Evolutionary conservation across 2,329 filamentous ascomycete genomes (phyloP), one percentile per base, ranked within the genome.

Genomic region (Ceratocystis papillata): DNA sequence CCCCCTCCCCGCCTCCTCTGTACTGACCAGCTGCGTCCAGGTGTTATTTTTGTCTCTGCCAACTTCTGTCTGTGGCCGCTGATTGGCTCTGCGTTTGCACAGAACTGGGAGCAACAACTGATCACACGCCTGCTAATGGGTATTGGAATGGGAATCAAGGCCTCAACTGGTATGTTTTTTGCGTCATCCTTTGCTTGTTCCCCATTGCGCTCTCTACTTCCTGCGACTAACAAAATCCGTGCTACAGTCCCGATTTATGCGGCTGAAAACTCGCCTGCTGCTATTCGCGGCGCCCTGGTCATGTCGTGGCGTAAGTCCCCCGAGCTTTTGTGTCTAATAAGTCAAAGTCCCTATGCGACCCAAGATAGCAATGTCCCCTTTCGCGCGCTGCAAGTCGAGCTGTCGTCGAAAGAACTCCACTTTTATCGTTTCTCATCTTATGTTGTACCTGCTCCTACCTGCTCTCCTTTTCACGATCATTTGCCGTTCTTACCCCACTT

Each of bases 1-100:
- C 2, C n/a, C 12, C 25, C 37, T 64, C 22, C 5, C 25, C 8
- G 22, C 5, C 8, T 25, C 4, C 12, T 17, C 20, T 44, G 22
- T n/a, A 62, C 60, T 62, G 84, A 63, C 83, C 10, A 20, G 22
- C 33, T 12, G 8, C 17, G 3, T 30, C n/a, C 17, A 66, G 65
- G 84, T 10, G 81, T 83, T 59, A 88, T 88, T 68, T 87, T 87
- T 71, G 72, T 86, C 59, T 80, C 80, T 5, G 83, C 81, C 12
- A 75, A 86, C 70, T 85, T 88, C 72, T 87, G 82, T 70, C 74
- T 87, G 1, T 70, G 86, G 10, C 76, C 84, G 1, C 81, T 83
- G 1, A 82, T 88, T 69, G 84, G 85, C 28, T 82, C 80, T 69
- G 85, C 80, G 0, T 70, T 83, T 17, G 78, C 79, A 7, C 83